phyloP scores from a whole-genome alignment of 2,329 filamentous ascomycete genomes.

The Monilinia fructicola region DNA sequence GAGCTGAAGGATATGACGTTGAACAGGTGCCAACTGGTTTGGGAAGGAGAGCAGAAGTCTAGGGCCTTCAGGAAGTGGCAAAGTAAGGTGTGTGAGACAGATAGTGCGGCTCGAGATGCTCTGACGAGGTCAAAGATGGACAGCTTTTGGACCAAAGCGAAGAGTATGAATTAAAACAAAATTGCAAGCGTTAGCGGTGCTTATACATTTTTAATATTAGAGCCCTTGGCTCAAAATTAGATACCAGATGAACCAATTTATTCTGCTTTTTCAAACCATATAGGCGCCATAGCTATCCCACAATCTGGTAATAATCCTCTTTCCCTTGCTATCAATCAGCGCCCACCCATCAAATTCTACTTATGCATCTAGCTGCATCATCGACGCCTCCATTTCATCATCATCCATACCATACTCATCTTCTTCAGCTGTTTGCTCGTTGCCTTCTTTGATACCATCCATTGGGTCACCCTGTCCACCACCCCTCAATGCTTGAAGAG shows the following conservation, averaged over 20 bases:
- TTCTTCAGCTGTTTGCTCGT: constrained; percentile 27
- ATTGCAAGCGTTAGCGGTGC: not conserved
- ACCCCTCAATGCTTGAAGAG: constrained; percentile 61
- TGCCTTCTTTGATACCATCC: constrained; percentile 28
- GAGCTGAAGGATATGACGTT: constrained; percentile 75
- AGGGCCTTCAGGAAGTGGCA: constrained; percentile 85
- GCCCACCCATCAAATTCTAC: not conserved
- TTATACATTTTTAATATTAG: constrained; percentile 3
- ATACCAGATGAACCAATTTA: constrained; percentile 15
- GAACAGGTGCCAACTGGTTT: constrained; percentile 82
- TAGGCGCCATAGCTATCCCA: constrained; percentile 7
- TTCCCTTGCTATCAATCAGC: not conserved
- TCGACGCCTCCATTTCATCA: constrained; percentile 49
- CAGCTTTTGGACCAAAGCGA: constrained; percentile 90
- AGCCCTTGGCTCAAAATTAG: constrained; percentile 7
- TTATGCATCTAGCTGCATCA: constrained; percentile 46
- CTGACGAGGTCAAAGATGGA: constrained; percentile 84
- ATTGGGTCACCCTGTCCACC: constrained; percentile 21
- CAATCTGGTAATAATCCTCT: constrained; percentile 3
- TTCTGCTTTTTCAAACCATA: not conserved
- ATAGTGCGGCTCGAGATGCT: constrained; percentile 80
- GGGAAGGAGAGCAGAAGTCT: constrained; percentile 84
- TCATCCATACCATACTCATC: constrained; percentile 41
- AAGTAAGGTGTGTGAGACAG: constrained; percentile 88
- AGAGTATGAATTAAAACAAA: constrained; percentile 49